Evolutionary conservation across 805 yeast species (phyloP).

Genomic region (Debaryomyces maramus): DNA sequence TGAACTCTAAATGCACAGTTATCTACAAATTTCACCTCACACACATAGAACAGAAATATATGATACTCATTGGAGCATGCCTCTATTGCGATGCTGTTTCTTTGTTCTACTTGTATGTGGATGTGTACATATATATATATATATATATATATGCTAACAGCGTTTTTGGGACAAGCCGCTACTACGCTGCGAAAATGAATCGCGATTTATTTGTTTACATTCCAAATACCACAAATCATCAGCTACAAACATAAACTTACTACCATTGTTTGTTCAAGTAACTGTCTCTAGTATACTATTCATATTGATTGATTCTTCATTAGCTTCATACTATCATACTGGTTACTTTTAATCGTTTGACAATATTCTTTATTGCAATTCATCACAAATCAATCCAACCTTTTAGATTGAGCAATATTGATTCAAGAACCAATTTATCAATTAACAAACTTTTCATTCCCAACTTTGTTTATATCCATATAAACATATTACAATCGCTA

Average conservation of each 20-base stretch:
- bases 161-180: neutral
- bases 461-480: slow-evolving; percentile 7
- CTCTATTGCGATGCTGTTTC: too few species aligned
- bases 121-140: too few species aligned
- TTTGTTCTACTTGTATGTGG: too few species aligned
- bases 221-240: slow-evolving; percentile 4
- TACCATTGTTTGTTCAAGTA: neutral
- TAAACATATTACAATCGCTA: slow-evolving; percentile 8
- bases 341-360: too few species aligned
- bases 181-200: neutral
- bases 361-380: too few species aligned
- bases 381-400: neutral
- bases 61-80: too few species aligned
- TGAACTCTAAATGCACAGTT: too few species aligned
- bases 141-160: too few species aligned
- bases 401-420: slow-evolving; percentile 1
- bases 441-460: slow-evolving; percentile 1
- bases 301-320: neutral
- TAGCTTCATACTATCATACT: neutral
- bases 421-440: slow-evolving; percentile 1
- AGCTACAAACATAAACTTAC: slow-evolving; percentile 4
- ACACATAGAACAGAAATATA: too few species aligned
- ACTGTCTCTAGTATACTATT: neutral
- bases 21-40: too few species aligned
- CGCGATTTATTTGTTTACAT: slow-evolving; percentile 9